Evolutionary conservation across 2,329 filamentous ascomycete species (phyloP), one percentile per base, ranked within the genome.

Genomic region (Cladosporium oxysporum): DNA sequence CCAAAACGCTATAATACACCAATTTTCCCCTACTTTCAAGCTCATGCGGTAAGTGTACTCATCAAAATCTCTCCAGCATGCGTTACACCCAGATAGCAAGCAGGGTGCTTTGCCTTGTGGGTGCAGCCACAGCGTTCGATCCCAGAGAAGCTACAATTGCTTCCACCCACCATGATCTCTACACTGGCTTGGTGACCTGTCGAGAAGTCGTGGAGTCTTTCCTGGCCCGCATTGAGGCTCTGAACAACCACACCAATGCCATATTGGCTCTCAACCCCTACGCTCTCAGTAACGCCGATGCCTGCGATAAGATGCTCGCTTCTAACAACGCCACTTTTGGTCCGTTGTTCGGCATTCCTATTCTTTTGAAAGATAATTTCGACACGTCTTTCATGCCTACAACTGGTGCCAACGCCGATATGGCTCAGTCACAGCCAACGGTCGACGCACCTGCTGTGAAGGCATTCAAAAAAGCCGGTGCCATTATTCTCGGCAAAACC

Each of bases 291-390:
- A 76, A 79, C 7, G 87, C 88, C 5, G 81, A 85, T 64, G 71
- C 76, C 0, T 74, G 86, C 29, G 87, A 89, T 71, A 67, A 70
- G 12, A 71, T 73, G 14, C 74, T 87, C 8, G 75, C 79, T 2
- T 72, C 78, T 2, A 82, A 82, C 3, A 85, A 87, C 71, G 77
- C 79, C 28, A 82, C 81, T 0, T 68, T 68, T 31, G 83, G 81
- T 0, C 72, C 81, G 0, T 77, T 90, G 1, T 87, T 89, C 73
- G 88, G 87, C 71, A 79, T 90, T 21, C 87, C 88, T 0, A 75
- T 88, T 14, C 72, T 90, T 5, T 76, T 90, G 6, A 90, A 90
- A 73, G 88, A 90, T 75, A 90, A 89, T 71, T 88, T 83, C 71
- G 83, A 88, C 64, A 85, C 85, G 0, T 69, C 74, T 0, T 81